A percentile compares a stretch with the other conserved stretches of the same genome.
Evolutionary conservation across 768 basidiomycete species (phyloP).

Genomic region (Coprinellus aureogranulatus): DNA sequence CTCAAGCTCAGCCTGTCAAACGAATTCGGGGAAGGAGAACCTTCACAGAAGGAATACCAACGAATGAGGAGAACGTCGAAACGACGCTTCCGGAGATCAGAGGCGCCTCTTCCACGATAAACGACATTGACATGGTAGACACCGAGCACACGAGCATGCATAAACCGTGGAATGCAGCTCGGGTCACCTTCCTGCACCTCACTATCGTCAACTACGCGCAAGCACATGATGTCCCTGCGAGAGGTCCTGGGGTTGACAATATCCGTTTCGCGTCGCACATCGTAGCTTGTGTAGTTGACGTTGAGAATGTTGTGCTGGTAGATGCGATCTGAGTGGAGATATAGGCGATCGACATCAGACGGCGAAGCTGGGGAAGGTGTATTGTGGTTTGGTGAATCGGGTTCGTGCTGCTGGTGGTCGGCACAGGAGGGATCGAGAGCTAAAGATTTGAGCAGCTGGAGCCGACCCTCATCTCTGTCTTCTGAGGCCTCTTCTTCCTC

Average conservation of each 20-base stretch:
- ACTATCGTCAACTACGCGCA: slow-evolving; percentile 8
- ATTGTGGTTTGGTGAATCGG: too few relatives aligned
- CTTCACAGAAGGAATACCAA: not conserved
- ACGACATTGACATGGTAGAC: slow-evolving; percentile 19
- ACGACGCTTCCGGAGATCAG: not conserved
- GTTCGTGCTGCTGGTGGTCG: too few relatives aligned
- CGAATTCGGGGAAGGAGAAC: slow-evolving; percentile 28
- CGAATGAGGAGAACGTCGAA: slow-evolving; percentile 1
- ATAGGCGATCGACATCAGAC: not conserved
- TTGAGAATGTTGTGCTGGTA: slow-evolving; percentile 11
- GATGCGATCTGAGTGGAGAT: slow-evolving; percentile 9
- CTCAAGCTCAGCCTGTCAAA: slow-evolving; percentile 36
- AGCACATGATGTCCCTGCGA: slow-evolving; percentile 1
- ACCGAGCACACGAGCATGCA: slow-evolving; percentile 20
- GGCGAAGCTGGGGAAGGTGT: not conserved
- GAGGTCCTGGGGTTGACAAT: slow-evolving; percentile 14
- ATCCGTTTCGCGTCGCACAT: slow-evolving; percentile 15
- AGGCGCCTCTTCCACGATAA: not conserved
- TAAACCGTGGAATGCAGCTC: slow-evolving; percentile 13
- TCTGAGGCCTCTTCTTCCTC: not conserved
- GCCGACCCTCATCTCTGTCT: not conserved
- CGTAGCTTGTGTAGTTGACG: slow-evolving; percentile 19
- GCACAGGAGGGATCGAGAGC: not conserved
- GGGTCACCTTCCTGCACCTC: slow-evolving; percentile 10
- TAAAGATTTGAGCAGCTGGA: not conserved